Evolutionary conservation across 306 rosid genomes (phyloP).

Genomic region (Quercus bicolor): DNA sequence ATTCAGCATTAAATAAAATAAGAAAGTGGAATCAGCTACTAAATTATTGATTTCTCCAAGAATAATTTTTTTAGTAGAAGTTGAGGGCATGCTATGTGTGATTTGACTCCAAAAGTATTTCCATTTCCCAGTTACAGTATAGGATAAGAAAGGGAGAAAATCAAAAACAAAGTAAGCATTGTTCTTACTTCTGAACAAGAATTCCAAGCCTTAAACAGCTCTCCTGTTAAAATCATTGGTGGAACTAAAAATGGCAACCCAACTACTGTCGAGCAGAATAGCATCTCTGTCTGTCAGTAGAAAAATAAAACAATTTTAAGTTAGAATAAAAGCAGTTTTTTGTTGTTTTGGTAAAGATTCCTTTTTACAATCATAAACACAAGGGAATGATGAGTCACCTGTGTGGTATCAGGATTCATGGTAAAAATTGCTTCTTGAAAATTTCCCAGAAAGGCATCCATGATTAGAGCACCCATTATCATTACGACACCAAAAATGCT

Average conservation of each 20-base stretch:
- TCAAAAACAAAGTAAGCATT: neutral
- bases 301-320: neutral
- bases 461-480: conserved; percentile 56
- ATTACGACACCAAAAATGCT: conserved; percentile 46
- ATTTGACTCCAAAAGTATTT: neutral
- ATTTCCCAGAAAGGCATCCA: conserved; percentile 67
- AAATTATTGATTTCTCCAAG: neutral
- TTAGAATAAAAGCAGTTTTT: neutral
- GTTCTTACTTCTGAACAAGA: conserved; percentile 50
- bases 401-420: conserved; percentile 54
- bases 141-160: neutral
- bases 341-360: neutral
- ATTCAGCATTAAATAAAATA: neutral
- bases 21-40: neutral
- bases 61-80: neutral
- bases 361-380: neutral
- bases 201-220: conserved; percentile 55
- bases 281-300: conserved; percentile 53
- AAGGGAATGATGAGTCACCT: conserved; percentile 26
- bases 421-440: conserved; percentile 67
- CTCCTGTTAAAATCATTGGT: conserved; percentile 65
- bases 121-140: neutral
- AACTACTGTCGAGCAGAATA: conserved; percentile 62
- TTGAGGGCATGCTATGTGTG: neutral
- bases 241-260: conserved; percentile 52